Evolutionary conservation across 2,329 filamentous ascomycete genomes (phyloP).

Genomic region (Daldinia eschscholtzii): DNA sequence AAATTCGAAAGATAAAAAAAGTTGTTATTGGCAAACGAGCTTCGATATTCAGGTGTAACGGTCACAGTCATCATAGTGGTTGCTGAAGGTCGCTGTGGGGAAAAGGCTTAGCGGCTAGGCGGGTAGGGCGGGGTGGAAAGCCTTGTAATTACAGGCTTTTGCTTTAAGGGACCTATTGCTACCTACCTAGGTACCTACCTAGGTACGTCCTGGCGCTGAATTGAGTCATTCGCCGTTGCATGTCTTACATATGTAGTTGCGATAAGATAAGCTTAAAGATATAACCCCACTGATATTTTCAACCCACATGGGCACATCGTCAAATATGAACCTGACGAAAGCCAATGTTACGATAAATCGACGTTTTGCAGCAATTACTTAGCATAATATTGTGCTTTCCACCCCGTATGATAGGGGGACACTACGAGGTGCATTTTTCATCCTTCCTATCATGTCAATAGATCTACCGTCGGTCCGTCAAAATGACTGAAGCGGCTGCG

Average conservation of each 20-base stretch:
- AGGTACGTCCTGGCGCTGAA: background rate
- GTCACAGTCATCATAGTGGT: slow-evolving; percentile 22
- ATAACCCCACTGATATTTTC: slow-evolving; percentile 40
- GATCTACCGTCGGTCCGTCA: slow-evolving; percentile 54
- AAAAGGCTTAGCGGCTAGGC: slow-evolving; percentile 26
- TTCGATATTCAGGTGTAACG: slow-evolving; percentile 26
- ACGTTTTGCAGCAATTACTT: slow-evolving; percentile 1
- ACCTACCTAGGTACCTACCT: background rate
- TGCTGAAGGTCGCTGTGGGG: slow-evolving; percentile 21
- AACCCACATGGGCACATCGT: slow-evolving; percentile 19
- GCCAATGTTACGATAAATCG: slow-evolving; percentile 18
- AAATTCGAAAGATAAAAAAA: slow-evolving; percentile 13
- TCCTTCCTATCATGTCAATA: slow-evolving; percentile 52
- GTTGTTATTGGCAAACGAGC: slow-evolving; percentile 4
- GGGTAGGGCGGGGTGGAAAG: slow-evolving; percentile 15
- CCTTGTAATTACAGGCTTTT: slow-evolving; percentile 1
- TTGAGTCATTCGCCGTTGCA: slow-evolving; percentile 8
- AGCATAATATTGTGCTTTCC: background rate
- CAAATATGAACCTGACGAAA: slow-evolving; percentile 16
- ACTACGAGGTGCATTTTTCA: background rate
- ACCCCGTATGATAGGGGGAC: slow-evolving; percentile 7
- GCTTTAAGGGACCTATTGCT: background rate
- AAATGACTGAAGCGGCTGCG: slow-evolving; percentile 64
- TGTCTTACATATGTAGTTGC: background rate
- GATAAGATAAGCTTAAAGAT: slow-evolving; percentile 34